Percentiles rank a stretch among this genome's conserved stretches.
Conservation (phyloP, 2,329 filamentous ascomycete genomes). For the Penicillium sp. region DNA sequence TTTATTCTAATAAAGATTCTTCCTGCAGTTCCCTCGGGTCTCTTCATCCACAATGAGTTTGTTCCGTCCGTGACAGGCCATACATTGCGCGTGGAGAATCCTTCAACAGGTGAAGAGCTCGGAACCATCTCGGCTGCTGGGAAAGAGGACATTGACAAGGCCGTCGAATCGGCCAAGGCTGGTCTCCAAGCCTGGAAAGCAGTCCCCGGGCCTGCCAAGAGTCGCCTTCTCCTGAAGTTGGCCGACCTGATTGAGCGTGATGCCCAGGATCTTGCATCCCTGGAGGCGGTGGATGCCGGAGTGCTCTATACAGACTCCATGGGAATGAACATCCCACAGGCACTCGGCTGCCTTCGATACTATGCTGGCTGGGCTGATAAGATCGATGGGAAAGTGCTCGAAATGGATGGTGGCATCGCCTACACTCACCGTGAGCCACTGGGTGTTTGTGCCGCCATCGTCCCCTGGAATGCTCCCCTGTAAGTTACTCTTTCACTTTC, state of each 20-base stretch:
- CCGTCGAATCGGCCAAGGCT: constrained; percentile 29
- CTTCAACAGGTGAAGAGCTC: constrained; percentile 31
- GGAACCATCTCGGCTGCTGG: constrained; percentile 34
- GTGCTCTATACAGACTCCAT: constrained; percentile 33
- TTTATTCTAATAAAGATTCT: background rate
- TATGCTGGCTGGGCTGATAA: constrained; percentile 42
- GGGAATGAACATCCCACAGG: constrained; percentile 34
- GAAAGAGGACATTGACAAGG: constrained; percentile 34
- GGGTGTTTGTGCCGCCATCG: constrained; percentile 39
- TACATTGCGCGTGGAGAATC: constrained; percentile 35
- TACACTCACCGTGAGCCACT: constrained; percentile 37
- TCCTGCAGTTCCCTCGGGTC: constrained; percentile 33
- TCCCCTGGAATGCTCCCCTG: constrained; percentile 41
- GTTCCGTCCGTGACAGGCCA: constrained; percentile 26
- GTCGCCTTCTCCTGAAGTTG: constrained; percentile 31
- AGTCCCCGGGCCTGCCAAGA: constrained; percentile 29
- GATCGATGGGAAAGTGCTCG: constrained; percentile 35
- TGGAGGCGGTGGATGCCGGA: constrained; percentile 38
- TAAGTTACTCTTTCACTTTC: constrained; percentile 15
- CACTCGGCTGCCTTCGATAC: constrained; percentile 33
- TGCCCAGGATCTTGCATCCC: constrained; percentile 33
- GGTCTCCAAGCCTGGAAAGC: constrained; percentile 35
- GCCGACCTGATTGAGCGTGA: constrained; percentile 39
- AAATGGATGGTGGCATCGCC: constrained; percentile 32
- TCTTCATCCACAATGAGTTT: constrained; percentile 40